Conservation (phyloP, 352 stramenopile genomes). For the Sclerospora graminicola region DNA sequence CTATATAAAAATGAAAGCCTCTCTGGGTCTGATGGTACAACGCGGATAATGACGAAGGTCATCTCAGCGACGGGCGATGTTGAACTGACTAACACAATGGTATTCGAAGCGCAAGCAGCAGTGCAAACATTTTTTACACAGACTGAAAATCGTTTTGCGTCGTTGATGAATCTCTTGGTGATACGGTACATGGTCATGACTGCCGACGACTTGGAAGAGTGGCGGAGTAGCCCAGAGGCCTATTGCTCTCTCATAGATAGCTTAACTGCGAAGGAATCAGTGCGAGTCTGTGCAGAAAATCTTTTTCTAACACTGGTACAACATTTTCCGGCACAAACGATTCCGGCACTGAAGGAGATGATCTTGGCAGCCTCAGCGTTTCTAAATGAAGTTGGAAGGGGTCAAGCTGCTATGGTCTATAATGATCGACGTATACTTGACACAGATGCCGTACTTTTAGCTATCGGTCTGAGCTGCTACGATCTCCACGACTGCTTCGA, state of each 20-base stretch:
- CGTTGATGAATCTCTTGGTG: constrained; percentile 58
- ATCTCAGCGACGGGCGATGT: constrained; percentile 76
- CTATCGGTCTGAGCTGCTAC: constrained; percentile 74
- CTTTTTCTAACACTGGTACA: constrained; percentile 78
- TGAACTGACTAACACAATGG: constrained; percentile 61
- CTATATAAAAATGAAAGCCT: constrained; percentile 74
- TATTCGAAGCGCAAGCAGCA: constrained; percentile 53
- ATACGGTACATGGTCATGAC: constrained; percentile 66
- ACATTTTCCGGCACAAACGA: constrained; percentile 52
- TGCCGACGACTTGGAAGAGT: constrained; percentile 51
- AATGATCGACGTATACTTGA: constrained; percentile 39
- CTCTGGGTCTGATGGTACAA: constrained; percentile 25
- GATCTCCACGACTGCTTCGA: constrained; percentile 83
- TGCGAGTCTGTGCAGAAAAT: constrained; percentile 73
- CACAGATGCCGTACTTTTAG: constrained; percentile 70
- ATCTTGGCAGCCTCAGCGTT: constrained; percentile 38
- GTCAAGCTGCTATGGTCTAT: background rate
- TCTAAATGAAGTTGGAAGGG: constrained; percentile 28
- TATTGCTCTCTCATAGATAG: constrained; percentile 62
- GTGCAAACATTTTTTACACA: constrained; percentile 46
- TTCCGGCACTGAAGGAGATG: constrained; percentile 62
- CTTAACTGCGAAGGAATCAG: constrained; percentile 66
- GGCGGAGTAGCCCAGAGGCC: constrained; percentile 53
- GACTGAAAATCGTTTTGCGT: constrained; percentile 31
- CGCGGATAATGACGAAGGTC: constrained; percentile 51